Conservation (phyloP, 306 rosid species). For the Vachellia collinsii region DNA sequence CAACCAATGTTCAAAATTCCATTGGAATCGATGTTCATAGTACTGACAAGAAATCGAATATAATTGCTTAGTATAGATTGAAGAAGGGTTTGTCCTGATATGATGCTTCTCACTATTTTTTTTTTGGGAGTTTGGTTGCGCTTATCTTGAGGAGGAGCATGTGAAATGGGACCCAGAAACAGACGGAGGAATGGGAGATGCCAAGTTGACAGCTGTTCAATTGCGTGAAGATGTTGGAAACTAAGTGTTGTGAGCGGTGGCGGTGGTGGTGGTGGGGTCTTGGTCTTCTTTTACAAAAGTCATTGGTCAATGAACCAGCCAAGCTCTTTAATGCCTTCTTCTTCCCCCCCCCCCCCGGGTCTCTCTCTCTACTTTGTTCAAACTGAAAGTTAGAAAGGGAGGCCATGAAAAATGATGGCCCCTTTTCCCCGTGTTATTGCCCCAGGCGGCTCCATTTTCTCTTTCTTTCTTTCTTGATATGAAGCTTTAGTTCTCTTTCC, state of each 20-base stretch:
- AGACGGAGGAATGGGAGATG: slow-evolving; percentile 36
- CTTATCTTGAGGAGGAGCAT: slow-evolving; percentile 39
- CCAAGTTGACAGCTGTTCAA: slow-evolving; percentile 34
- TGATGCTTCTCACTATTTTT: neutral
- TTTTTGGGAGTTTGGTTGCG: neutral
- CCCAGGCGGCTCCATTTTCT: slow-evolving; percentile 24
- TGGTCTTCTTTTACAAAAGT: slow-evolving; percentile 6
- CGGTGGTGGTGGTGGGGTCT: slow-evolving; percentile 36
- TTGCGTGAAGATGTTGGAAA: slow-evolving; percentile 37
- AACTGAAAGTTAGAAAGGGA: neutral
- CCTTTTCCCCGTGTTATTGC: neutral
- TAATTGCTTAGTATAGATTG: too few species aligned
- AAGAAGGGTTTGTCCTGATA: slow-evolving; percentile 22
- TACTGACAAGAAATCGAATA: too few species aligned
- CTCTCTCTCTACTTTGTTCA: slow-evolving; percentile 16
- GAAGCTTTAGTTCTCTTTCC: neutral
- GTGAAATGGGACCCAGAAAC: slow-evolving; percentile 42
- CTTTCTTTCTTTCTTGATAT: neutral
- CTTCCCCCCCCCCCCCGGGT: neutral
- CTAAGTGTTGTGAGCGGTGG: neutral
- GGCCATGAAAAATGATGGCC: neutral
- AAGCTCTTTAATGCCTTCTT: neutral
- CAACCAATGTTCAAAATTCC: too few species aligned
- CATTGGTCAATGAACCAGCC: slow-evolving; percentile 28
- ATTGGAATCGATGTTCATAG: too few species aligned